These are phyloP conservation scores for Aristolochia fimbriata DNA, from an alignment of 164 flowering plant species.

Conservation along the genomic window DNA sequence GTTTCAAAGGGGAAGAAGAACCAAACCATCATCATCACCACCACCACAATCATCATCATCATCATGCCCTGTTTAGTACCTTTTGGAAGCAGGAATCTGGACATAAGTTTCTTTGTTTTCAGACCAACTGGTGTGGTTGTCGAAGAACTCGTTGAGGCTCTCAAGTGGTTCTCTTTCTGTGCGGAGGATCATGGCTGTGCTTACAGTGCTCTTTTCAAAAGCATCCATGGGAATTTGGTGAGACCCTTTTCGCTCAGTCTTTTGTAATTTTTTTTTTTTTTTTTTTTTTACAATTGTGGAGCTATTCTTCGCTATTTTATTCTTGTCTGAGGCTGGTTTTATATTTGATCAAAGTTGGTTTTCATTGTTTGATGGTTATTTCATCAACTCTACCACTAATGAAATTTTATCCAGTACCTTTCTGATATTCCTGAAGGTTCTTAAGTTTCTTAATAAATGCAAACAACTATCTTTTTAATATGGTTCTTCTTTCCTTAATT, in stretches of 20 bases:
- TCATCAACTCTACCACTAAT: no score
- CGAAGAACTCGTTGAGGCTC: conserved; percentile 13
- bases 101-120: conserved; percentile 32
- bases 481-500: no score
- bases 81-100: conserved; percentile 38
- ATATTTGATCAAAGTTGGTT: no score
- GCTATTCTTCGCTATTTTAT: neutral
- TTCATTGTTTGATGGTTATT: no score
- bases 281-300: neutral
- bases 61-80: conserved; percentile 51
- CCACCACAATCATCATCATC: no score
- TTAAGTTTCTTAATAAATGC: no score
- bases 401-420: no score
- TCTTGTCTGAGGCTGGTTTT: neutral
- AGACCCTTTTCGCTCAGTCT: neutral
- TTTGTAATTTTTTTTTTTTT: neutral
- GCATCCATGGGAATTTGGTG: conserved; percentile 71
- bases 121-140: conserved; percentile 29
- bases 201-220: conserved; percentile 38
- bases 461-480: no score
- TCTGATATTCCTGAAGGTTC: no score
- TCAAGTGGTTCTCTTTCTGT: conserved; percentile 33
- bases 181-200: conserved; percentile 46
- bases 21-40: no score
- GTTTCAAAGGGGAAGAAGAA: no score